Evolutionary conservation across 495 filamentous ascomycete species (phyloP).

Genomic region (Penicillium parvum): DNA sequence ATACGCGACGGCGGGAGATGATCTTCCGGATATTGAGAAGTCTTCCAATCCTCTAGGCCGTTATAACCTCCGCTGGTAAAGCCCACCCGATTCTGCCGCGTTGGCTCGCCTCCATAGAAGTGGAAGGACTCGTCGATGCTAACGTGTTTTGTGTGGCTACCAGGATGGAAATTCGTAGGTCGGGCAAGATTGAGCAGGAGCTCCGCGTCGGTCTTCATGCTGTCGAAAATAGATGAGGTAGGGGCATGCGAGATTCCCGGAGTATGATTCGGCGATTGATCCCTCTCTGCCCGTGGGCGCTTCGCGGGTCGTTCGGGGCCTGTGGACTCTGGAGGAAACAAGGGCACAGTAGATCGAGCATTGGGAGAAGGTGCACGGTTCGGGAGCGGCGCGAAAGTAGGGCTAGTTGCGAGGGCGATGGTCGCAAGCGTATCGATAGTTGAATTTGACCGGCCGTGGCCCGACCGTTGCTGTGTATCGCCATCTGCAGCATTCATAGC

Average conservation of each 20-base stretch:
- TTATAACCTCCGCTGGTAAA: conserved; percentile 14
- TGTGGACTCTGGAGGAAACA: conserved; percentile 30
- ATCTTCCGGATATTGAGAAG: conserved; percentile 5
- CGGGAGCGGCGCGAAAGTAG: conserved; percentile 39
- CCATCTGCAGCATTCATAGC: conserved; percentile 16
- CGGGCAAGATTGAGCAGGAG: conserved; percentile 47
- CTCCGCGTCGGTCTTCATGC: conserved; percentile 50
- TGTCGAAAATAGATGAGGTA: conserved; percentile 37
- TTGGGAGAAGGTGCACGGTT: conserved; percentile 32
- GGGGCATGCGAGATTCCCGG: conserved; percentile 40
- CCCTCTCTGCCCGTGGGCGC: conserved; percentile 54
- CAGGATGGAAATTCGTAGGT: conserved; percentile 34
- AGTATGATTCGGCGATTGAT: conserved; percentile 44
- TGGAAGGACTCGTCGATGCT: conserved; percentile 37
- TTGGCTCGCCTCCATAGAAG: conserved; percentile 22
- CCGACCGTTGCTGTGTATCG: conserved; percentile 31
- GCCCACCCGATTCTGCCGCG: conserved; percentile 21
- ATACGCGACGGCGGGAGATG: conserved; percentile 34
- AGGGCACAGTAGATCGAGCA: conserved; percentile 23
- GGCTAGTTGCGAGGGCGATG: conserved; percentile 50
- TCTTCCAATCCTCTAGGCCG: conserved; percentile 16
- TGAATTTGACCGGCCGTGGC: conserved; percentile 45
- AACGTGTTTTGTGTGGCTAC: conserved; percentile 28
- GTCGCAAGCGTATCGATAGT: conserved; percentile 53
- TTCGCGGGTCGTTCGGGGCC: conserved; percentile 53